Base-by-base conservation (phyloP, 768 basidiomycete genomes). In the Leccinum pellstonianum region DNA sequence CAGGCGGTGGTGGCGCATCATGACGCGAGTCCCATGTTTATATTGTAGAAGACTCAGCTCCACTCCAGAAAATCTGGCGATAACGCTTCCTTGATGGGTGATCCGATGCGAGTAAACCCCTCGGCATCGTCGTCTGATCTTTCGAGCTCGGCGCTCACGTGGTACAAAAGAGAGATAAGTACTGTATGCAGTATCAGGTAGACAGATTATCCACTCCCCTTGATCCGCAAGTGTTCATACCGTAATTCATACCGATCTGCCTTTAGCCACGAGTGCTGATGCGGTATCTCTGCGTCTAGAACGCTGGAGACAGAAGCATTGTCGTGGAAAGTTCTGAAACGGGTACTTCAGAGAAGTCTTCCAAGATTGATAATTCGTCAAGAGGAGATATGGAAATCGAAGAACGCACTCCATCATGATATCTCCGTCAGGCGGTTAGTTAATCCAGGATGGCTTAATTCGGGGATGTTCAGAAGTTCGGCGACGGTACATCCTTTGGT, bases 391-490 rank as follows among this genome's bases (percentile, higher is more conserved):
- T 54, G 37, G 49, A 35, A 38, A 59, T 53, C 46, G 56, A 64
- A 56, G 21, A 43, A 38, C 33, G 35, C 62, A 69, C 80, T 93
- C 93, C 17, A 92, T 86, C 91, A 95, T 92, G 61, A 96, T 87
- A 47, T 98, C 93, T 21, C 87, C 84, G 69, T 96, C 43, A 46
- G 9, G 11, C 43, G 11, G 43, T 46, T 46, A 46, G 19, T 46
- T 46, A 12, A 46, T 19, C 43, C 43, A 11, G 43, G 11, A 46
- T 46, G 19, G 19, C 11, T 46, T 46, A 9, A 46, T 98, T 1
- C 96, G 96, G 4, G 95, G 96, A 29, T 84, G 95, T 96, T 95
- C 63, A 98, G 77, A 27, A 99, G 81, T 75, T 99, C 96, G 66
- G 96, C 85, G 66, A 98, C 86, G 3, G 96, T 98, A 69, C 95